phyloP scores from a whole-genome alignment of 345 rosid genomes.

The Moricandia moricandioides region DNA sequence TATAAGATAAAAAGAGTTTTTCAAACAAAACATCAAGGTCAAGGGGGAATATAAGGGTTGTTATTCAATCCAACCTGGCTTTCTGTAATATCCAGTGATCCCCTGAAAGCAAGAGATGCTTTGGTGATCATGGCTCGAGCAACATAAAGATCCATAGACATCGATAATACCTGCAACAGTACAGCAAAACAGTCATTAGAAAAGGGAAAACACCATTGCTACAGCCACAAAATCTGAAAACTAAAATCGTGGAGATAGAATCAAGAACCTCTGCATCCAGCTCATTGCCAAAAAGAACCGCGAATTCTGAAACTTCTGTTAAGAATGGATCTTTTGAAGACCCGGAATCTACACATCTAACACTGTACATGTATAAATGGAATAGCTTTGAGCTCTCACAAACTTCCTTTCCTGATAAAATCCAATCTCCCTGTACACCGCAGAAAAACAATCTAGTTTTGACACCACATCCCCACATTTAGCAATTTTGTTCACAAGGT shows the following conservation, averaged over 20 bases:
- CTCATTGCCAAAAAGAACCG: conserved; percentile 93
- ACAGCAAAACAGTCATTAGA: background rate
- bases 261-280: conserved; percentile 99
- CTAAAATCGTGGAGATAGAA: background rate
- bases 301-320: conserved; percentile 82
- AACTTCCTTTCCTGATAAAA: conserved; percentile 66
- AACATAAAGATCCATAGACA: conserved; percentile 98
- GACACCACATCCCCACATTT: background rate
- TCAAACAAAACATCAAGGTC: too few relatives aligned
- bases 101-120: conserved; percentile 93
- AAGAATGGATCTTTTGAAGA: conserved; percentile 84
- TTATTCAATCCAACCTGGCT: conserved; percentile 59
- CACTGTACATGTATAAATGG: conserved; percentile 75
- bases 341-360: conserved; percentile 62
- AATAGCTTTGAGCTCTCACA: conserved; percentile 47
- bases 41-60: background rate
- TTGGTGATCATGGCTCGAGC: conserved; percentile 96
- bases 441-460: conserved; percentile 7
- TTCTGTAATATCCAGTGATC: conserved; percentile 62
- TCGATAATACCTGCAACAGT: conserved; percentile 91
- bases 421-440: conserved; percentile 89
- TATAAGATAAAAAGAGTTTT: conserved; percentile 1
- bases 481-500: background rate
- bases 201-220: background rate
- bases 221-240: background rate